phyloP scores from a whole-genome alignment of 768 basidiomycete species.

The Boletus rex-veris region DNA sequence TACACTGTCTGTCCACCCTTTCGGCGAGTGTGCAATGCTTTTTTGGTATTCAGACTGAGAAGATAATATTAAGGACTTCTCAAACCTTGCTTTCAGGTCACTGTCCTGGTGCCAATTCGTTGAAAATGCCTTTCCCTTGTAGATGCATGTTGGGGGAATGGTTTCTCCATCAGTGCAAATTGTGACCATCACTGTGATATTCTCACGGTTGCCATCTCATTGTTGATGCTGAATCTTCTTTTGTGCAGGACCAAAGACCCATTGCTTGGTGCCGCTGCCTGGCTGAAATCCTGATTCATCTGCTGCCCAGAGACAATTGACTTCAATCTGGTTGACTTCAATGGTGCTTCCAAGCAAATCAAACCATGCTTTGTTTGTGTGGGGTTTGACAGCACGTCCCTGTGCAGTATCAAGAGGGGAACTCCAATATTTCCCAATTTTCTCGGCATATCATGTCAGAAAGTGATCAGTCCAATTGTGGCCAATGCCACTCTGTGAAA shows the following conservation, averaged over 20 bases:
- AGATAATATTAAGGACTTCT: too few species aligned
- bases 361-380: slow-evolving; percentile 30
- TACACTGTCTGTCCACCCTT: too few species aligned
- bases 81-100: slow-evolving; percentile 8
- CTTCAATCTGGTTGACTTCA: background rate
- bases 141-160: slow-evolving; percentile 35
- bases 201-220: slow-evolving; percentile 18
- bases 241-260: slow-evolving; percentile 4
- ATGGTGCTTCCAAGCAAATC: slow-evolving; percentile 29
- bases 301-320: slow-evolving; percentile 12
- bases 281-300: slow-evolving; percentile 18
- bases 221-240: slow-evolving; percentile 19
- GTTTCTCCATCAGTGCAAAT: slow-evolving; percentile 42
- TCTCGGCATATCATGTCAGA: too few species aligned
- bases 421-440: background rate
- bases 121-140: slow-evolving; percentile 23
- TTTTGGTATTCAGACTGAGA: too few species aligned
- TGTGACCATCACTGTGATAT: slow-evolving; percentile 32
- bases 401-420: background rate
- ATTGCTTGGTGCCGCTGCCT: background rate
- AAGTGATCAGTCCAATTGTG: too few species aligned
- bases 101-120: slow-evolving; percentile 22
- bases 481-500: too few species aligned
- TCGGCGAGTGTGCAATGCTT: too few species aligned
- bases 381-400: slow-evolving; percentile 35